phyloP scores from a whole-genome alignment of 2,329 filamentous ascomycete genomes.

The Cercospora sp. region DNA sequence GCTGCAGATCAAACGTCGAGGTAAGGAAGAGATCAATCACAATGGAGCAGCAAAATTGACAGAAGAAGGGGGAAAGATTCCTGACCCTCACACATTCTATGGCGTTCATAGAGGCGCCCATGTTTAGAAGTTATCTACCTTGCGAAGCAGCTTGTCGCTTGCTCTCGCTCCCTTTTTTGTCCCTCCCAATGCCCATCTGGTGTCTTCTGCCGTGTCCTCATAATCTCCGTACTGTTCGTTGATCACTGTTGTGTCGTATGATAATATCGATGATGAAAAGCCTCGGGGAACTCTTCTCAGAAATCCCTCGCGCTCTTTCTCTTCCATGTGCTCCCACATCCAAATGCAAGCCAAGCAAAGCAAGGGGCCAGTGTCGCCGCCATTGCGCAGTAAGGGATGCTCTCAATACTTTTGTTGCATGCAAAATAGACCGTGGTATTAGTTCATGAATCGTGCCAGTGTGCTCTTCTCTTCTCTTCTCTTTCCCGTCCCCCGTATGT shows the following conservation, averaged over 20 bases:
- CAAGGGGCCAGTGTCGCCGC: background rate
- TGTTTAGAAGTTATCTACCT: background rate
- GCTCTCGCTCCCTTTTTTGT: background rate
- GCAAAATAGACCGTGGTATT: background rate
- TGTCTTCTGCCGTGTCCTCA: background rate
- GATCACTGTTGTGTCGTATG: background rate
- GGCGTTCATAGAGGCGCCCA: slow-evolving; percentile 3
- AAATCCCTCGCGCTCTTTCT: background rate
- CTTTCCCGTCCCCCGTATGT: background rate
- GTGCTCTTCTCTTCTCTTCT: background rate
- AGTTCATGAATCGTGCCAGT: background rate
- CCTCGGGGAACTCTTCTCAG: too few species aligned
- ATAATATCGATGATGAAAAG: background rate
- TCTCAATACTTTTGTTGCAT: background rate
- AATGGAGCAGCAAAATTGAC: background rate
- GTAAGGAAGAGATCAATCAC: background rate
- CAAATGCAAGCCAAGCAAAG: background rate
- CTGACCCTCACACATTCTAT: slow-evolving; percentile 35
- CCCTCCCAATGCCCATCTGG: background rate
- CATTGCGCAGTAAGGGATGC: slow-evolving; percentile 15
- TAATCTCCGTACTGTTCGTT: slow-evolving; percentile 1
- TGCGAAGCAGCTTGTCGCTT: background rate
- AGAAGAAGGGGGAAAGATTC: background rate
- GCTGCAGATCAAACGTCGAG: background rate
- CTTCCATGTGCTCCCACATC: background rate